Conservation (phyloP, 306 rosid genomes). For the Mucuna pruriens region DNA sequence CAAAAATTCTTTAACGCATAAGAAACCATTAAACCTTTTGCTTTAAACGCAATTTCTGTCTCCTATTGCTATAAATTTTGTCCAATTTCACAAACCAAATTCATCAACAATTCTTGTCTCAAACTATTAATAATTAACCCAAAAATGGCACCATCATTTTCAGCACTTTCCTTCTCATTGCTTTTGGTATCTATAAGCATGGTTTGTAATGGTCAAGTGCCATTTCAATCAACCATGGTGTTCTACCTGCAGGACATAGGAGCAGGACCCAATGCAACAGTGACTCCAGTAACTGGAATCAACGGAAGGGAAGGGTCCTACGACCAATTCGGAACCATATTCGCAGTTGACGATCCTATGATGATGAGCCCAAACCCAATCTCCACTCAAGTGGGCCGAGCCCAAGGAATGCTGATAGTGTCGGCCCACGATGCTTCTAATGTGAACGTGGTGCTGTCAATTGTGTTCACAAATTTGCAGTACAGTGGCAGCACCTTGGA, state of each 20-base stretch:
- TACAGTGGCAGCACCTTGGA: slow-evolving; percentile 45
- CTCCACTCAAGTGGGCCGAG: slow-evolving; percentile 38
- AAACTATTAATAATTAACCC: background rate
- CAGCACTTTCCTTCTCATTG: slow-evolving; percentile 12
- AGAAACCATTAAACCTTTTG: background rate
- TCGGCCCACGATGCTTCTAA: slow-evolving; percentile 40
- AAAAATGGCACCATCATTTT: slow-evolving; percentile 32
- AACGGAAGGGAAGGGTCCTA: slow-evolving; percentile 39
- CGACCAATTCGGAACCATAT: slow-evolving; percentile 45
- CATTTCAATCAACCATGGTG: slow-evolving; percentile 18
- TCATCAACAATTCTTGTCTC: too few species aligned
- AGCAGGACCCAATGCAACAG: slow-evolving; percentile 38
- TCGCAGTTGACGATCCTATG: slow-evolving; percentile 43
- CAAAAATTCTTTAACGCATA: background rate
- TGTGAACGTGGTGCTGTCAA: slow-evolving; percentile 34
- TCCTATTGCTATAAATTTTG: slow-evolving; percentile 27
- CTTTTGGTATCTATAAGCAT: slow-evolving; percentile 1
- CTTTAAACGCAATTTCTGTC: background rate
- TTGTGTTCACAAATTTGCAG: slow-evolving; percentile 42
- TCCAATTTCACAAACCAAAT: background rate
- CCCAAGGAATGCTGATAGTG: slow-evolving; percentile 35
- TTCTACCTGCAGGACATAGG: slow-evolving; percentile 45
- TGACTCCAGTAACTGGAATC: slow-evolving; percentile 18
- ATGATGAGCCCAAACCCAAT: background rate
- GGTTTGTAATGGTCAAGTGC: background rate